Base-by-base conservation (phyloP, 345 rosid species). In the Corchorus olitorius region DNA sequence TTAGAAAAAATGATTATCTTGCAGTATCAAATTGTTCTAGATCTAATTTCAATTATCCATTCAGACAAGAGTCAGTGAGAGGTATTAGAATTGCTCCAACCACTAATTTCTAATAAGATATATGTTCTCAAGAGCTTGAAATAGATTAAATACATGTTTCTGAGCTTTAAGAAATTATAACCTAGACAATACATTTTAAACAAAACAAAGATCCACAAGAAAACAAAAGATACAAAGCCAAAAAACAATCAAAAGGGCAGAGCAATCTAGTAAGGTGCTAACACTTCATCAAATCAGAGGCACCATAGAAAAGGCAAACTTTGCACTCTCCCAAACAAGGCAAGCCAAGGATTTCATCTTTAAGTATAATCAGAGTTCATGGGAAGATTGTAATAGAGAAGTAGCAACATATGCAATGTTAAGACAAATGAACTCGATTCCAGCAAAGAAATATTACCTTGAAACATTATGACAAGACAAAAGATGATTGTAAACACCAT, bases 401-500 rank as follows among this genome's bases (percentile, higher is more conserved):
- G 2, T 10, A 71, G 3, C 12, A 27, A 55, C 15, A 67, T 77
- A 27, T 39, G 22, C 50, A 34, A 48, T 8, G 11, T 35, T 27
- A 53, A 37, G 11, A 17, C 52, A 60, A 53, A 66, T 20, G 60
- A 59, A 67, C 4, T 11, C 61, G 35, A 43, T 64, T 8, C 11
- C 20, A 20, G 3, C 5, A 6, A 46, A 20, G 34, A 73, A 54
- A 73, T 50, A 67, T 76, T 75, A 93, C 97, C 98, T 81, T 93
- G 93, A 64, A 91, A 82, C 65, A 93, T 33, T 12, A 93, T 81
- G 72, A 93, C 85, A 59, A 90, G 79, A 76, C 79, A 90, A 76
- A 91, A 90, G n/a, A 91, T 73, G 72, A 88, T 20, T 14, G 97
- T 91, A 74, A 91, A 77, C 77, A 91, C 80, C 74, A 86, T 79